phyloP scores from a whole-genome alignment of 2,329 filamentous ascomycete species.

The Boeremia exigua region DNA sequence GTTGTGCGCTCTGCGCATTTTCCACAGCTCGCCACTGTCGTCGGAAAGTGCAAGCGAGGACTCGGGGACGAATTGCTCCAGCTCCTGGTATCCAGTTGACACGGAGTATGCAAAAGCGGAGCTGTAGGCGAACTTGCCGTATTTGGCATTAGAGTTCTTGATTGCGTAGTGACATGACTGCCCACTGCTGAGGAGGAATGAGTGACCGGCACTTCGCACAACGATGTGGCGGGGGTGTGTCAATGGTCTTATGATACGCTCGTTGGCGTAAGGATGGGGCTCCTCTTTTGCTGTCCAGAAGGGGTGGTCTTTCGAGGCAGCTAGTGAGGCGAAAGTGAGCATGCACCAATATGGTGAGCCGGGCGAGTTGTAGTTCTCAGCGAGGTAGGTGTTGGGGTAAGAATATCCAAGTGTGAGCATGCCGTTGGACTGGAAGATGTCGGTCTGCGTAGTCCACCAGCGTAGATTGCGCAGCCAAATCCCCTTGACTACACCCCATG shows the following conservation, averaged over 20 bases:
- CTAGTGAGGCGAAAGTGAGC: conserved; percentile 76
- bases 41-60: conserved; percentile 78
- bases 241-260: conserved; percentile 67
- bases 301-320: conserved; percentile 70
- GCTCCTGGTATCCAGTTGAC: conserved; percentile 74
- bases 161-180: conserved; percentile 85
- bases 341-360: conserved; percentile 79
- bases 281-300: conserved; percentile 78
- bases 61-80: conserved; percentile 78
- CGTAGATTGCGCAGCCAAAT: conserved; percentile 75
- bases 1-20: conserved; percentile 71
- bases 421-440: conserved; percentile 77
- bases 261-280: conserved; percentile 59
- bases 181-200: conserved; percentile 73
- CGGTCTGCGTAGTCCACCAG: conserved; percentile 78
- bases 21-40: conserved; percentile 80
- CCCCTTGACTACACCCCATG: conserved; percentile 81
- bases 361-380: conserved; percentile 84
- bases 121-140: conserved; percentile 79
- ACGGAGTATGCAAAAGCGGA: conserved; percentile 79
- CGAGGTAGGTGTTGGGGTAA: conserved; percentile 81
- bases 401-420: conserved; percentile 78
- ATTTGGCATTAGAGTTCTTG: conserved; percentile 82
- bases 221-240: conserved; percentile 76
- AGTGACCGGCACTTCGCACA: conserved; percentile 73